These are phyloP conservation scores for Pythium aristosporum DNA, from an alignment of 352 stramenopile genomes.

Conservation along the genomic window DNA sequence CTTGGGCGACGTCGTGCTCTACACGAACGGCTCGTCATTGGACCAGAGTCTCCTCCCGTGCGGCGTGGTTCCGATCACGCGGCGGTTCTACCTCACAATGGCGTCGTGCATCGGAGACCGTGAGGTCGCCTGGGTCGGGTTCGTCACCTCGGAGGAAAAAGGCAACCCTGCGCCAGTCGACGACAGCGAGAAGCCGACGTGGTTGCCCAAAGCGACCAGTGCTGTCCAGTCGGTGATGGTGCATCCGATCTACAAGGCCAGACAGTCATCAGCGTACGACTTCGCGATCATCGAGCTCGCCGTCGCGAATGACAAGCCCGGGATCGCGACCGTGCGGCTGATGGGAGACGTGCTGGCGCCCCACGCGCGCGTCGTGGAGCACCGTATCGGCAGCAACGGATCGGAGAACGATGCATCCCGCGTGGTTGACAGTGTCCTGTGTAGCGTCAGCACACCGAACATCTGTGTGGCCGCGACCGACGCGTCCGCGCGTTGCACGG, in stretches of 20 bases:
- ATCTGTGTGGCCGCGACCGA: constrained; percentile 13
- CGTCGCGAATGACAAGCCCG: background rate
- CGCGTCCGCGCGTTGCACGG: background rate
- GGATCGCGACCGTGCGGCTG: background rate
- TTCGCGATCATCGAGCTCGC: constrained; percentile 23
- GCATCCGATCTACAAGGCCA: constrained; percentile 12
- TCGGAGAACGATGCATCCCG: background rate
- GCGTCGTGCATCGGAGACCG: constrained; percentile 22
- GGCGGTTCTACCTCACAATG: constrained; percentile 25
- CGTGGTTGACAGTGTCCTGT: constrained; percentile 12
- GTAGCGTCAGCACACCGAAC: background rate
- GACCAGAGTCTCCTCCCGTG: constrained; percentile 15
- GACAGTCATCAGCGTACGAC: constrained; percentile 6
- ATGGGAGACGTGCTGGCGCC: background rate
- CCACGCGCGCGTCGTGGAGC: constrained; percentile 18
- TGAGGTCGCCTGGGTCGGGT: constrained; percentile 5
- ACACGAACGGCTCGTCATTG: constrained; percentile 5
- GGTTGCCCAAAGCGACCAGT: constrained; percentile 1
- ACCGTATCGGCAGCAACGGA: background rate
- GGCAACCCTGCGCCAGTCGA: background rate
- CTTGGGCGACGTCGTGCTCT: constrained; percentile 3
- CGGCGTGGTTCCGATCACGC: constrained; percentile 18
- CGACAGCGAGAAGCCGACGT: background rate
- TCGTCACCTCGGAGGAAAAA: background rate
- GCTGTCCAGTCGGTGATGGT: background rate